phyloP scores from a whole-genome alignment of 2,329 filamentous ascomycete species.

The Pleomassaria siparia region DNA sequence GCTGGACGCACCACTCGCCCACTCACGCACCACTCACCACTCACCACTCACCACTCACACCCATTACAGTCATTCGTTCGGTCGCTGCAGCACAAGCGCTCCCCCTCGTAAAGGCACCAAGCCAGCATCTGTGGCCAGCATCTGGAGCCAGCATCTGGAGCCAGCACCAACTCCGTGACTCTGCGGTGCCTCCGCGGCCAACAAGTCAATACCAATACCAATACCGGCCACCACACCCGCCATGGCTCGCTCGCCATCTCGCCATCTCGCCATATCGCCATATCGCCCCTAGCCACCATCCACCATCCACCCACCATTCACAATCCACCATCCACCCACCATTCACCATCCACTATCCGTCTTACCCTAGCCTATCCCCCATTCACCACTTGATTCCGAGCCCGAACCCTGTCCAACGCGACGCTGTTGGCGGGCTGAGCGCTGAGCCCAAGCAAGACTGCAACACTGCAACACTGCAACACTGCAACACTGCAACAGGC shows the following conservation, averaged over 20 bases:
- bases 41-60: background rate
- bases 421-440: slow-evolving; percentile 35
- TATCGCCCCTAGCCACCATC: too few species aligned
- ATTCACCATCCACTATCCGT: too few species aligned
- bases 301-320: too few species aligned
- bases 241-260: slow-evolving; percentile 22
- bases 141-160: background rate
- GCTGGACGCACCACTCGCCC: slow-evolving; percentile 2
- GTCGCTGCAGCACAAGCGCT: slow-evolving; percentile 3
- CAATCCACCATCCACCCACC: too few species aligned
- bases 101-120: background rate
- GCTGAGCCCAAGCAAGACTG: too few species aligned
- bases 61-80: too few species aligned
- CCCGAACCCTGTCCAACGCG: slow-evolving; percentile 39
- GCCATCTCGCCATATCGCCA: too few species aligned
- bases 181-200: slow-evolving; percentile 29
- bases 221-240: slow-evolving; percentile 15
- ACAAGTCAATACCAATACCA: slow-evolving; percentile 36
- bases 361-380: slow-evolving; percentile 42
- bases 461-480: too few species aligned
- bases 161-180: slow-evolving; percentile 11
- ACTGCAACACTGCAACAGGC: too few species aligned
- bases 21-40: background rate
- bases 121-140: background rate
- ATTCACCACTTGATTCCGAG: slow-evolving; percentile 37